A percentile compares a stretch with the other conserved stretches of the same genome.
These are phyloP conservation scores for Venturia effusa DNA, from an alignment of 2,329 filamentous ascomycete species.

Conservation along the genomic window DNA sequence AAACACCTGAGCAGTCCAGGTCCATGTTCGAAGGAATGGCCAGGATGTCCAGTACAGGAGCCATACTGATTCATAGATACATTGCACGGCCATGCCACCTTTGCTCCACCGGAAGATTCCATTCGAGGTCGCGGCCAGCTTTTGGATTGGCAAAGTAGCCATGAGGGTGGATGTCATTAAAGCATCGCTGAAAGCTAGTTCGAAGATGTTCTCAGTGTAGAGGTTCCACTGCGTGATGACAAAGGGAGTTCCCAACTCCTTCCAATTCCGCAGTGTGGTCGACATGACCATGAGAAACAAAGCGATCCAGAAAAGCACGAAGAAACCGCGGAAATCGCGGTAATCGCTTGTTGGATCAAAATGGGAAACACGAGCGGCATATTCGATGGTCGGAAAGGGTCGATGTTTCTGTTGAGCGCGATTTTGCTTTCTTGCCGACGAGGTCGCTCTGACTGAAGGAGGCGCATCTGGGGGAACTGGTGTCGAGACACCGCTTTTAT, in stretches of 20 bases:
- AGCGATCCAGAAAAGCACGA: constrained; percentile 95
- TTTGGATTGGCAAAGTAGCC: constrained; percentile 63
- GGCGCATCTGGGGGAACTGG: constrained; percentile 81
- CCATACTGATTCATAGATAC: constrained; percentile 70
- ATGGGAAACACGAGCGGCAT: constrained; percentile 81
- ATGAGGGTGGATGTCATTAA: constrained; percentile 72
- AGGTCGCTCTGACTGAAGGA: constrained; percentile 81
- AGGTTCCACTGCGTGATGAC: constrained; percentile 78
- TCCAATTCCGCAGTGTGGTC: constrained; percentile 83
- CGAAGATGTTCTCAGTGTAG: constrained; percentile 80
- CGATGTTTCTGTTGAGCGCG: constrained; percentile 72
- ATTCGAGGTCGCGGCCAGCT: constrained; percentile 47
- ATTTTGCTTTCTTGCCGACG: constrained; percentile 70
- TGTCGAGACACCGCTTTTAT: constrained; percentile 63
- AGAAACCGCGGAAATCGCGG: constrained; percentile 92
- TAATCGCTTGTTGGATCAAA: constrained; percentile 91
- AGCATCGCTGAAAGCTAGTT: constrained; percentile 72
- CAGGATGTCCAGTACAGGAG: constrained; percentile 71
- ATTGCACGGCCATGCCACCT: constrained; percentile 74
- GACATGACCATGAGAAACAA: constrained; percentile 95
- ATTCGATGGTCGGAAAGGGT: constrained; percentile 88
- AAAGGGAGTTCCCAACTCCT: constrained; percentile 82
- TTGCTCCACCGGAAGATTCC: constrained; percentile 58
- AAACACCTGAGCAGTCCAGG: constrained; percentile 96
- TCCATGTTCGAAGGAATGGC: constrained; percentile 80